phyloP scores from a whole-genome alignment of 2,329 filamentous ascomycete species.

The Fusarium hainanense region DNA sequence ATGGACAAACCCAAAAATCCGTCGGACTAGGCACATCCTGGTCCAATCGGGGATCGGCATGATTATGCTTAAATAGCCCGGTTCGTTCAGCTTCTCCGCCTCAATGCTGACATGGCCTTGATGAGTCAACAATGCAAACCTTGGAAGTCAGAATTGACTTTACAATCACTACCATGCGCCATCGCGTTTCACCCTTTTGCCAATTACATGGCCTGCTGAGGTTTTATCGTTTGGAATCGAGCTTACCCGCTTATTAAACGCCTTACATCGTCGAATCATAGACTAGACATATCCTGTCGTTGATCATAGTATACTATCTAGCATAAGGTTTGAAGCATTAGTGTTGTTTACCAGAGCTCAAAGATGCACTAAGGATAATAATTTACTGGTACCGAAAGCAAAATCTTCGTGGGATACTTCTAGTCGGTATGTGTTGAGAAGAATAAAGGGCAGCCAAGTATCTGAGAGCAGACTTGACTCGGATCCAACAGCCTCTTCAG shows the following conservation, averaged over 20 bases:
- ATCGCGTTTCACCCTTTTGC: background rate
- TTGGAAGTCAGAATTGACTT: background rate
- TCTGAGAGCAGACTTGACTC: rapidly evolving
- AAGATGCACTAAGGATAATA: too few relatives aligned
- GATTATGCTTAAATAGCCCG: slow-evolving; percentile 11
- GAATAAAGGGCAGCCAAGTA: too few relatives aligned
- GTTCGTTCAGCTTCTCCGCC: slow-evolving; percentile 1
- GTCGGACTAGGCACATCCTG: background rate
- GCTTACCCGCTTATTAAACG: background rate
- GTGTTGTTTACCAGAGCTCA: background rate
- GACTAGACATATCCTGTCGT: background rate
- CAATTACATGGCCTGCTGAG: background rate
- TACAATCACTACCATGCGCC: background rate
- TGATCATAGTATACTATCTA: background rate
- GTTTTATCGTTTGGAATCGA: background rate
- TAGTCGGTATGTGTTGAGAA: too few relatives aligned
- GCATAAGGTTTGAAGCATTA: background rate
- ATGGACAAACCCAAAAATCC: background rate
- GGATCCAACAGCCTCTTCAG: background rate
- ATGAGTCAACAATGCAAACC: background rate
- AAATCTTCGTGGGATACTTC: too few relatives aligned
- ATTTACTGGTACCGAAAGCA: too few relatives aligned
- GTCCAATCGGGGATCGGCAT: background rate
- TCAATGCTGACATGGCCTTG: background rate
- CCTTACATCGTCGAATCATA: background rate